Conservation (phyloP, 2,329 filamentous ascomycete genomes). For the Fusarium xyrophilum region DNA sequence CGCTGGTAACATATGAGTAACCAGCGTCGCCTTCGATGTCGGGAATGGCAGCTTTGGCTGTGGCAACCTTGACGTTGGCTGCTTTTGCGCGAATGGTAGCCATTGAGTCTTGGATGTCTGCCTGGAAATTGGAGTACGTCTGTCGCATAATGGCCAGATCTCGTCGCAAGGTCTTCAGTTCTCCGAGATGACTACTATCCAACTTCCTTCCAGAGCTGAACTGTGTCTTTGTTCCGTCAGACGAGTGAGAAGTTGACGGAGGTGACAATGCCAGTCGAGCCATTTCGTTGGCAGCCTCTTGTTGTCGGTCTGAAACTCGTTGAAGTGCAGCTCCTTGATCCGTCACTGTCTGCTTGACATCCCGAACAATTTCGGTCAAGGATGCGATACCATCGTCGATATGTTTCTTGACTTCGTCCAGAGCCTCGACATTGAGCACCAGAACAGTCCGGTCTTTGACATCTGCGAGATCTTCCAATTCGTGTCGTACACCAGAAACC, state of each 20-base stretch:
- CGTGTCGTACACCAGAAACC: conserved; percentile 93
- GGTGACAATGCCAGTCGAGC: conserved; percentile 63
- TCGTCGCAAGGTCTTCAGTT: conserved; percentile 81
- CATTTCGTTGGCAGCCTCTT: conserved; percentile 88
- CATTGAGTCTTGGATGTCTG: conserved; percentile 90
- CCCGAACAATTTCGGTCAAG: conserved; percentile 82
- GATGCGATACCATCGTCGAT: conserved; percentile 90
- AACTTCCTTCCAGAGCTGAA: conserved; percentile 52
- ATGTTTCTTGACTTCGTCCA: conserved; percentile 96
- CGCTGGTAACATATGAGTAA: conserved; percentile 81
- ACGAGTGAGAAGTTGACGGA: conserved; percentile 51
- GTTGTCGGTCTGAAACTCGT: conserved; percentile 86
- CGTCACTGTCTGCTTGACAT: conserved; percentile 82
- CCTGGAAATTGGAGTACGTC: conserved; percentile 89
- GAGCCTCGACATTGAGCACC: conserved; percentile 89
- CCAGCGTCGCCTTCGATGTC: conserved; percentile 79
- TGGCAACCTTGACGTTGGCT: conserved; percentile 76
- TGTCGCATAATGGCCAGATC: conserved; percentile 92
- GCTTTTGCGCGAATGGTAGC: conserved; percentile 82
- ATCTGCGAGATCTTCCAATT: conserved; percentile 90
- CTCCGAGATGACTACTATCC: conserved; percentile 70
- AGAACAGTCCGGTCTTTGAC: conserved; percentile 94
- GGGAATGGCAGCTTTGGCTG: conserved; percentile 73
- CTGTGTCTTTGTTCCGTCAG: conserved; percentile 50
- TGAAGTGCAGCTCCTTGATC: conserved; percentile 84